These are phyloP conservation scores for Anthracocystis panici-leucophaei DNA, from an alignment of 1,284 basidiomycete species.

Conservation along the genomic window DNA sequence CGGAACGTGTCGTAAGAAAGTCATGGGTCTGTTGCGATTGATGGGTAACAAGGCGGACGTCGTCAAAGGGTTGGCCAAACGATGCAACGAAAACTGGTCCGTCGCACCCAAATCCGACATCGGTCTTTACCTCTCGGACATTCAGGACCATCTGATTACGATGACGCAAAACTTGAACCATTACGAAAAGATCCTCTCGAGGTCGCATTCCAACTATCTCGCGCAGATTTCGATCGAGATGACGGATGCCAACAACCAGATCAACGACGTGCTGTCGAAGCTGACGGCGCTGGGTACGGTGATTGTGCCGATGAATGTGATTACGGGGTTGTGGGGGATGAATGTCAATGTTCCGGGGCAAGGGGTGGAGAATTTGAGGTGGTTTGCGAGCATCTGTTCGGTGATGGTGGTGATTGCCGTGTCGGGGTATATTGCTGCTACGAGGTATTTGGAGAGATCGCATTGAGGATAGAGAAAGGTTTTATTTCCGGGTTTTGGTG, in stretches of 20 bases:
- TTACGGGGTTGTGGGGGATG: conserved; percentile 69
- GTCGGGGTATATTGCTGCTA: conserved; percentile 65
- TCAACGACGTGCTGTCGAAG: conserved; percentile 99
- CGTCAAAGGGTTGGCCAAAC: conserved; percentile 96
- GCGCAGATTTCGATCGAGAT: conserved; percentile 69
- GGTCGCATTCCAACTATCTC: conserved; percentile 93
- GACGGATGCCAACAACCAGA: conserved; percentile 97
- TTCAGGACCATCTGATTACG: conserved; percentile 94
- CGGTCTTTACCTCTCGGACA: conserved; percentile 90
- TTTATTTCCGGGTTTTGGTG: not conserved
- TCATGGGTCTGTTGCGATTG: conserved; percentile 91
- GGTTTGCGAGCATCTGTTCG: conserved; percentile 66
- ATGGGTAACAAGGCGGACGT: conserved; percentile 99
- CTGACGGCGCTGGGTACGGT: conserved; percentile 97
- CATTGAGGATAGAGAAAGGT: conserved; percentile 8
- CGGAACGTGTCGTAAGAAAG: conserved; percentile 98
- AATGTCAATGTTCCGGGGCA: conserved; percentile 69
- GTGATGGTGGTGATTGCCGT: conserved; percentile 67
- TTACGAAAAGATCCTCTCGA: conserved; percentile 86
- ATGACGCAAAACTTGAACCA: conserved; percentile 89
- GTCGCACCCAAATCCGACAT: conserved; percentile 98
- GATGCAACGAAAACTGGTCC: conserved; percentile 97
- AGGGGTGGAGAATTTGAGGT: conserved; percentile 58
- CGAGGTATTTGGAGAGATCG: conserved; percentile 62
- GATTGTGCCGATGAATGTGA: conserved; percentile 77